These are phyloP conservation scores for Wickerhamomyces queroliae DNA, from an alignment of 805 yeast genomes.

Conservation along the genomic window DNA sequence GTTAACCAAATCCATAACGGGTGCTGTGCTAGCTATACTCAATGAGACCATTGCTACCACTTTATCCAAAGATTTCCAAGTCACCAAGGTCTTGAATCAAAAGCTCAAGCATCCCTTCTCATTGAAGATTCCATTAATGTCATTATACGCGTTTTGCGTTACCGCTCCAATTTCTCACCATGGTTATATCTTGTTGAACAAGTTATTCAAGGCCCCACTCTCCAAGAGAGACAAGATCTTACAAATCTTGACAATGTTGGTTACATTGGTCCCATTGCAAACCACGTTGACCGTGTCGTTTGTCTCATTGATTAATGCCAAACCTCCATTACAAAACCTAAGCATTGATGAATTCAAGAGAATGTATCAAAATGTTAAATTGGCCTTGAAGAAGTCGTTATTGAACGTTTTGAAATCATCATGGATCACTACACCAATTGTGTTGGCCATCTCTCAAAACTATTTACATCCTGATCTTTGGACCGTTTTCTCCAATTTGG, in stretches of 20 bases:
- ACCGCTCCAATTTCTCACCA: constrained; percentile 56
- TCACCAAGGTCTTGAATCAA: constrained; percentile 11
- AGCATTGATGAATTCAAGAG: constrained; percentile 11
- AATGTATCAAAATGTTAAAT: constrained; percentile 14
- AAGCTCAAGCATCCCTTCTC: constrained; percentile 19
- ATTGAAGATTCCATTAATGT: constrained; percentile 44
- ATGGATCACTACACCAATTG: constrained; percentile 45
- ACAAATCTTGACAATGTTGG: constrained; percentile 47
- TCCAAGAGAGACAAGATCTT: constrained; percentile 32
- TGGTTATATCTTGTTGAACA: constrained; percentile 41
- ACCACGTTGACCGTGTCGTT: constrained; percentile 44
- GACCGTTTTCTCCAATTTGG: constrained; percentile 56
- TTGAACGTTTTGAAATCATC: constrained; percentile 44
- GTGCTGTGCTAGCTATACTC: constrained; percentile 47
- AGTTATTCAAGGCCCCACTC: constrained; percentile 37
- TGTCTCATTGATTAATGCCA: constrained; percentile 42
- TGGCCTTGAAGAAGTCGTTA: constrained; percentile 34
- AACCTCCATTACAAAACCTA: constrained; percentile 11
- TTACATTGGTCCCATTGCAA: constrained; percentile 50
- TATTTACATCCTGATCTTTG: constrained; percentile 52
- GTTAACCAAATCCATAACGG: constrained; percentile 52
- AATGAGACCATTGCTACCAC: constrained; percentile 54
- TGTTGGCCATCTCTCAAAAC: constrained; percentile 50
- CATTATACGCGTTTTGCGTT: constrained; percentile 46
- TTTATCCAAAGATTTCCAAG: constrained; percentile 39